Evolutionary conservation across 495 filamentous ascomycete species (phyloP).

Genomic region (Hypoxylon trugodes): DNA sequence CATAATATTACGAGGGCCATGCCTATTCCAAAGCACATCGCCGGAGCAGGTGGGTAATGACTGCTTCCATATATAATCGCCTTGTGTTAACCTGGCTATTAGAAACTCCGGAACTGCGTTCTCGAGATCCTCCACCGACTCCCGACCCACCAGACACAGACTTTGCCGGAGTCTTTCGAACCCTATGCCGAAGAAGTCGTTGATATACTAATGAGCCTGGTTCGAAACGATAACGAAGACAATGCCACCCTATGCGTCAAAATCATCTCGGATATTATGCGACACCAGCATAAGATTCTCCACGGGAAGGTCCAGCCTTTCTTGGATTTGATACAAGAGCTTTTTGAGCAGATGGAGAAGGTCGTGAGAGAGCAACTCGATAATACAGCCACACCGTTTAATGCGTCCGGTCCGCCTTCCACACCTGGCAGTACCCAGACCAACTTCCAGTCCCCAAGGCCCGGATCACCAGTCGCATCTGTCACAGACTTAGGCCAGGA

Average conservation of each 20-base stretch:
- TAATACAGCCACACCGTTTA: conserved; percentile 63
- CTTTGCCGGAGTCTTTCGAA: conserved; percentile 79
- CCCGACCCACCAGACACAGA: conserved; percentile 68
- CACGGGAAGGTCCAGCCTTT: conserved; percentile 85
- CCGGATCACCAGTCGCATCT: conserved; percentile 87
- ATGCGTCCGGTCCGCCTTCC: conserved; percentile 70
- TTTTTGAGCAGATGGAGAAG: conserved; percentile 92
- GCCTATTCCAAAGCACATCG: conserved; percentile 88
- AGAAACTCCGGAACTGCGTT: conserved; percentile 90
- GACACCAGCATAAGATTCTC: conserved; percentile 86
- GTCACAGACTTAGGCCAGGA: conserved; percentile 77
- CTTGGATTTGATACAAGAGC: conserved; percentile 89
- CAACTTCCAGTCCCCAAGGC: conserved; percentile 81
- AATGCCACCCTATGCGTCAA: conserved; percentile 98
- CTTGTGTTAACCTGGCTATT: conserved; percentile 32
- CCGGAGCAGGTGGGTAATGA: conserved; percentile 72
- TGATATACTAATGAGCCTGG: conserved; percentile 85
- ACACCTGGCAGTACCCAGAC: conserved; percentile 78
- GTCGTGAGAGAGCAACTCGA: conserved; percentile 95
- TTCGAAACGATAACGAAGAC: conserved; percentile 93
- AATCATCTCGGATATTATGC: conserved; percentile 94
- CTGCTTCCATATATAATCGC: conserved; percentile 11
- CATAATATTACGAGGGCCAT: conserved; percentile 81
- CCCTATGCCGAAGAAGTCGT: conserved; percentile 86
- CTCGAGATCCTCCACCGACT: conserved; percentile 95